Evolutionary conservation across 2,329 filamentous ascomycete species (phyloP).

Genomic region (Monosporascus sp.): DNA sequence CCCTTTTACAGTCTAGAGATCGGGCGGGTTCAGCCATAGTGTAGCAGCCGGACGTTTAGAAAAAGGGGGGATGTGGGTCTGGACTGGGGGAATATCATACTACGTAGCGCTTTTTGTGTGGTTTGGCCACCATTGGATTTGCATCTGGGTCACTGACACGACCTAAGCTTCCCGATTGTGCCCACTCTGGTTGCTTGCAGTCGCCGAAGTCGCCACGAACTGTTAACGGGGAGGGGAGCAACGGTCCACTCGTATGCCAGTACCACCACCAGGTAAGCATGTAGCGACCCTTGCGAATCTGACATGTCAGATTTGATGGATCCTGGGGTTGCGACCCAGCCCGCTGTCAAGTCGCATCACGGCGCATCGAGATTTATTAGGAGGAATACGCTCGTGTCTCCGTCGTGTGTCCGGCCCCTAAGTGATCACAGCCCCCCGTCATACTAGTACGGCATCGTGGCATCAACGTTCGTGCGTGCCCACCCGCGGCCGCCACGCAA

Average conservation of each 20-base stretch:
- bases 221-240: background rate
- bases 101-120: background rate
- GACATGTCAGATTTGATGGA: slow-evolving; percentile 1
- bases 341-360: background rate
- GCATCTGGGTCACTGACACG: background rate
- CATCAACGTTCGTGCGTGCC: background rate
- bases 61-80: background rate
- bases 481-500: background rate
- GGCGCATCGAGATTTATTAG: background rate
- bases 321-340: background rate
- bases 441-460: background rate
- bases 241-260: background rate
- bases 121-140: background rate
- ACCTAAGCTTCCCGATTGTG: background rate
- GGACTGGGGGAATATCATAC: background rate
- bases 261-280: background rate
- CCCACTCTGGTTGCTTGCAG: background rate
- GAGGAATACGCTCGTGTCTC: background rate
- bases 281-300: background rate
- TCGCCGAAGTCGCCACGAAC: background rate
- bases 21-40: background rate
- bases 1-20: background rate
- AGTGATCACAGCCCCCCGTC: background rate
- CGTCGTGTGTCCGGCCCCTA: background rate
- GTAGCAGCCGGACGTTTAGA: background rate